Conservation (phyloP, 2,329 filamentous ascomycete genomes). For the Byssoonygena ceratinophila region DNA sequence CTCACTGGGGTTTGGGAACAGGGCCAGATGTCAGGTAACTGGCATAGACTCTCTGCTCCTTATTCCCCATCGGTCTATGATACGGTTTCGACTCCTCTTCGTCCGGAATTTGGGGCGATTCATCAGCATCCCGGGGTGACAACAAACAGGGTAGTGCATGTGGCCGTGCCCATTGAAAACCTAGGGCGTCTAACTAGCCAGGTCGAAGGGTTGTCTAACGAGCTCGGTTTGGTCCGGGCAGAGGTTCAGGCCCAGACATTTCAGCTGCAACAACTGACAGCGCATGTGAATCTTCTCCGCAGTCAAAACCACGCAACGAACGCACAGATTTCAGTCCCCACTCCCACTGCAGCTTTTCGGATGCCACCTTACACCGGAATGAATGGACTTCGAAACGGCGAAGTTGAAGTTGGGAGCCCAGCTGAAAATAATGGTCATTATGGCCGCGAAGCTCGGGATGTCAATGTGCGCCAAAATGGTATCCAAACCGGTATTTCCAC, state of each 20-base stretch:
- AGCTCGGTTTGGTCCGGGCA: conserved; percentile 6
- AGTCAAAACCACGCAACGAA: neutral
- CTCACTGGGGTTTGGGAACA: conserved; percentile 3
- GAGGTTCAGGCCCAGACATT: conserved; percentile 8
- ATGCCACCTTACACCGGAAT: neutral
- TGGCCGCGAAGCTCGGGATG: neutral
- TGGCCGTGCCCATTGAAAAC: neutral
- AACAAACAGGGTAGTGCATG: conserved; percentile 1
- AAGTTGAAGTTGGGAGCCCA: neutral
- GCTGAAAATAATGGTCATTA: neutral
- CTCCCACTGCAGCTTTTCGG: conserved; percentile 8
- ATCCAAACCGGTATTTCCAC: neutral
- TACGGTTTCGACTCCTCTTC: neutral
- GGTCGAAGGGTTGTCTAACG: conserved; percentile 1
- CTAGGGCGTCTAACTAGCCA: neutral
- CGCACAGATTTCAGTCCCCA: conserved; percentile 1
- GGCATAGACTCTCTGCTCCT: conserved; percentile 5
- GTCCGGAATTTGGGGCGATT: neutral
- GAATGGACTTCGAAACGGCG: neutral
- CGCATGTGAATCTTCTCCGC: conserved; percentile 1
- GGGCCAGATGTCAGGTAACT: neutral
- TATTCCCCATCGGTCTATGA: conserved; percentile 11
- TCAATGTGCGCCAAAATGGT: neutral
- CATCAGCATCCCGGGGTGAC: neutral
- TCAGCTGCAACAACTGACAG: conserved; percentile 9